A percentile compares a stretch with the other conserved stretches of the same genome.
Conservation (phyloP, 1,284 basidiomycete genomes). For the Takashimella tepidaria region DNA sequence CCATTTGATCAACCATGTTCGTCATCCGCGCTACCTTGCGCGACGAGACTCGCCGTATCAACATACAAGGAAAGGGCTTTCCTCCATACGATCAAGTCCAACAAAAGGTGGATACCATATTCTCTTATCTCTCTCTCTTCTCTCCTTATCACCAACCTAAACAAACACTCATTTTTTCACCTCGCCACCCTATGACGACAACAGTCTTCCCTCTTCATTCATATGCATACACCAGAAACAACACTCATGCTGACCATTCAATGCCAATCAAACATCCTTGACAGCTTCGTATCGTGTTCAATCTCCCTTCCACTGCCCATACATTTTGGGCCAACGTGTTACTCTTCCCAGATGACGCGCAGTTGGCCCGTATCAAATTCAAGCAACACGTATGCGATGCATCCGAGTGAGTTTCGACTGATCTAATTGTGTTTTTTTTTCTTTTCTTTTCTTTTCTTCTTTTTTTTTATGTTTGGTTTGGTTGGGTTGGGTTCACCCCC, state of each 20-base stretch:
- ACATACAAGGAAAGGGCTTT: constrained; percentile 37
- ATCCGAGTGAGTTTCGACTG: constrained; percentile 45
- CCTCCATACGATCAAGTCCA: constrained; percentile 41
- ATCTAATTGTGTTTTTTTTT: no score
- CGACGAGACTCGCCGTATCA: constrained; percentile 45
- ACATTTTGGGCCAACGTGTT: constrained; percentile 45
- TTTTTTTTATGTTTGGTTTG: no score
- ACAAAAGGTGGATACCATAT: constrained; percentile 33
- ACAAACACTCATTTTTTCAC: no score
- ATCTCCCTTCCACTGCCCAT: constrained; percentile 40
- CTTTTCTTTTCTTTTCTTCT: no score
- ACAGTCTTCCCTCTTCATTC: background rate
- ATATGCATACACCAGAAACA: background rate
- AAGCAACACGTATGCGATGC: constrained; percentile 47
- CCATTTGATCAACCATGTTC: constrained; percentile 26
- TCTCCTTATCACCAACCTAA: background rate
- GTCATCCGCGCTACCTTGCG: constrained; percentile 46
- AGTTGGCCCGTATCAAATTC: constrained; percentile 44
- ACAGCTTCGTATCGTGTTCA: constrained; percentile 43
- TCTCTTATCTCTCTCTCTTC: background rate
- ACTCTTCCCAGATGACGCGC: constrained; percentile 41
- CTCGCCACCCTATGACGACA: background rate
- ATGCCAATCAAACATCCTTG: no score
- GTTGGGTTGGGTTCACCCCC: no score
- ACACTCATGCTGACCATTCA: background rate